phyloP scores from a whole-genome alignment of 192 early-diverging fungal species.

The Diversispora eburnea region DNA sequence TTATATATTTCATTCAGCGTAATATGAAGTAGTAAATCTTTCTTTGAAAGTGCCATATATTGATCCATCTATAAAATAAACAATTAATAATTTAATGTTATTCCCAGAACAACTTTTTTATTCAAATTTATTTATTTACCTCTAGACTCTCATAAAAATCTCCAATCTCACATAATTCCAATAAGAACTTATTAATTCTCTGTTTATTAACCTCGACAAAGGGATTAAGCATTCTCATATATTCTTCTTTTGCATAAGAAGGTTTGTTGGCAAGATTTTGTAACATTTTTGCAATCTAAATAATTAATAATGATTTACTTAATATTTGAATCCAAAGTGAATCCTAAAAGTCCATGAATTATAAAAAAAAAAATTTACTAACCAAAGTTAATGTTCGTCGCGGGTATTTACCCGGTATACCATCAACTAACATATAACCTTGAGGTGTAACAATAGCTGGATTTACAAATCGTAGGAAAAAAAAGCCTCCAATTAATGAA shows the following conservation, averaged over 20 bases:
- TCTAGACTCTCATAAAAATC: constrained; percentile 95
- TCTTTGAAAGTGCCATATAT: constrained; percentile 92
- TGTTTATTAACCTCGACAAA: constrained; percentile 87
- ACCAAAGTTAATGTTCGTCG: constrained; percentile 87
- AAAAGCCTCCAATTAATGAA: constrained; percentile 96
- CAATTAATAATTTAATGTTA: background rate
- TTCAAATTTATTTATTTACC: constrained; percentile 24
- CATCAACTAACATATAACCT: constrained; percentile 90
- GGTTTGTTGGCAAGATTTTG: constrained; percentile 96
- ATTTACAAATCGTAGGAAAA: constrained; percentile 94
- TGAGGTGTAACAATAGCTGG: constrained; percentile 97
- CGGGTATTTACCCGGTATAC: constrained; percentile 71
- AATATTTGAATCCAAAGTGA: background rate
- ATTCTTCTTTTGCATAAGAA: constrained; percentile 84
- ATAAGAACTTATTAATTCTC: constrained; percentile 84
- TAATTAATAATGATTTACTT: background rate
- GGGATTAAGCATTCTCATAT: constrained; percentile 84
- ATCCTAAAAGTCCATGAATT: background rate
- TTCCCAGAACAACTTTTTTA: background rate
- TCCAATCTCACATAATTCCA: constrained; percentile 88
- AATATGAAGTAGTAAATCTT: constrained; percentile 83
- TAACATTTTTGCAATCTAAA: constrained; percentile 83
- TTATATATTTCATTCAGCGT: constrained; percentile 94
- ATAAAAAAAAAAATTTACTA: background rate
- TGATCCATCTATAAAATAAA: constrained; percentile 77